phyloP scores from a whole-genome alignment of 305 asterid genomes.

The Fraxinus sp. region DNA sequence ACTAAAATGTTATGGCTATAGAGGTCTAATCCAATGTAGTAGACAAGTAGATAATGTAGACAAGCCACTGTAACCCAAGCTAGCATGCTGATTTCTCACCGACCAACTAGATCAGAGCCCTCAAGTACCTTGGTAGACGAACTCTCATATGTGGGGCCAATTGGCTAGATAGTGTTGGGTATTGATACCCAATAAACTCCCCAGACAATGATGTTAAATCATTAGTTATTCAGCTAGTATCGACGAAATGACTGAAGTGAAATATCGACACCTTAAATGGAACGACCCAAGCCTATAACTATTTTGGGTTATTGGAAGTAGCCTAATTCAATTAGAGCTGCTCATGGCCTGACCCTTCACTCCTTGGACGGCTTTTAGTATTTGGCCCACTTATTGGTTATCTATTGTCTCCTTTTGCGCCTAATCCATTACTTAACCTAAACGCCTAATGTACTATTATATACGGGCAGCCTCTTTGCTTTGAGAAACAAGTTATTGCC shows the following conservation, averaged over 20 bases:
- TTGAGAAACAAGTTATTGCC: not conserved
- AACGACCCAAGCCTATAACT: not conserved
- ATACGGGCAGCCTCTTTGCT: not conserved
- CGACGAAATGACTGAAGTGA: not conserved
- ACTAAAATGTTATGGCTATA: not conserved
- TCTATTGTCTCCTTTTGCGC: not conserved
- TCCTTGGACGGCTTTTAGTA: not conserved
- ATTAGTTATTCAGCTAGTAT: not conserved
- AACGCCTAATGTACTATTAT: not conserved
- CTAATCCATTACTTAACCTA: not conserved
- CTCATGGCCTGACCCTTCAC: not conserved
- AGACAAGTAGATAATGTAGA: not conserved
- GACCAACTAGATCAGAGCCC: not conserved
- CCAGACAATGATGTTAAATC: not conserved
- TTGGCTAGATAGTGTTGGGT: not conserved
- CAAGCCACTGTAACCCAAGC: not conserved
- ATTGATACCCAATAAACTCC: not conserved
- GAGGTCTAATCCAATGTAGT: not conserved
- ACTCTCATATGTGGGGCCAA: not conserved
- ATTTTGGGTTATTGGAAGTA: not conserved
- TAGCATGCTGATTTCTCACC: not conserved
- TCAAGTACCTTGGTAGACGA: not conserved
- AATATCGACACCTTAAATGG: not conserved
- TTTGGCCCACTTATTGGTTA: not conserved
- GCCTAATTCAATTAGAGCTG: not conserved